These are phyloP conservation scores for Zangia roseola DNA, from an alignment of 768 basidiomycete genomes.

Conservation along the genomic window DNA sequence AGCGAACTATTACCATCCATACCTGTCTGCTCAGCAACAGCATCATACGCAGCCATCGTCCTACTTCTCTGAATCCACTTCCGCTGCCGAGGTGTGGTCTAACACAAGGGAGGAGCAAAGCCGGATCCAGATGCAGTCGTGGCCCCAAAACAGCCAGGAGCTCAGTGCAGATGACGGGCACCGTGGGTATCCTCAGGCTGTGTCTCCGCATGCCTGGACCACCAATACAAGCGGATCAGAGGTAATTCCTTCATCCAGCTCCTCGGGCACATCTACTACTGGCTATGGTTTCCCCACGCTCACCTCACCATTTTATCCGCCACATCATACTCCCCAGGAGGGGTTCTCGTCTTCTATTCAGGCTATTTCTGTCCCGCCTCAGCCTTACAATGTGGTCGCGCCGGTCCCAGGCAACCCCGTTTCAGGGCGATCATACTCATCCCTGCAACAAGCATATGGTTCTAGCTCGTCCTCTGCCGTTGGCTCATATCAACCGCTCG, in stretches of 20 bases:
- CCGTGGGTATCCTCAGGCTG: conserved; percentile 29
- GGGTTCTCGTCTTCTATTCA: conserved; percentile 33
- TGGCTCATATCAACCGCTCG: conserved; percentile 26
- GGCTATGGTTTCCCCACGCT: conserved; percentile 50
- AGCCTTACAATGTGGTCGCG: conserved; percentile 29
- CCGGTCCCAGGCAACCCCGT: conserved; percentile 21
- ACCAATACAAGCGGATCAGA: conserved; percentile 19
- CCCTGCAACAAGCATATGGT: conserved; percentile 27
- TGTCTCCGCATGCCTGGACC: conserved; percentile 28
- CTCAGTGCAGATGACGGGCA: conserved; percentile 24
- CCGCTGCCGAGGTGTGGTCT: conserved; percentile 22
- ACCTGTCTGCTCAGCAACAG: conserved; percentile 24
- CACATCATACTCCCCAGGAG: conserved; percentile 33
- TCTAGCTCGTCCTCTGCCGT: conserved; percentile 16
- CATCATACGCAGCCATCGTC: conserved; percentile 21
- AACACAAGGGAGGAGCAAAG: conserved; percentile 22
- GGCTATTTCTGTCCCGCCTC: conserved; percentile 27
- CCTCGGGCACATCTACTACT: conserved; percentile 23
- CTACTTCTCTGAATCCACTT: conserved; percentile 23
- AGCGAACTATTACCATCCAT: conserved; percentile 25
- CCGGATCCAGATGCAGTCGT: conserved; percentile 21
- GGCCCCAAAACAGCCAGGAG: conserved; percentile 28
- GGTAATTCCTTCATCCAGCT: conserved; percentile 19
- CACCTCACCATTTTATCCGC: conserved; percentile 56
- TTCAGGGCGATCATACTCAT: conserved; percentile 27